Conservation (phyloP, 2,329 filamentous ascomycete genomes). For the Hymenoscyphus fraxineus region DNA sequence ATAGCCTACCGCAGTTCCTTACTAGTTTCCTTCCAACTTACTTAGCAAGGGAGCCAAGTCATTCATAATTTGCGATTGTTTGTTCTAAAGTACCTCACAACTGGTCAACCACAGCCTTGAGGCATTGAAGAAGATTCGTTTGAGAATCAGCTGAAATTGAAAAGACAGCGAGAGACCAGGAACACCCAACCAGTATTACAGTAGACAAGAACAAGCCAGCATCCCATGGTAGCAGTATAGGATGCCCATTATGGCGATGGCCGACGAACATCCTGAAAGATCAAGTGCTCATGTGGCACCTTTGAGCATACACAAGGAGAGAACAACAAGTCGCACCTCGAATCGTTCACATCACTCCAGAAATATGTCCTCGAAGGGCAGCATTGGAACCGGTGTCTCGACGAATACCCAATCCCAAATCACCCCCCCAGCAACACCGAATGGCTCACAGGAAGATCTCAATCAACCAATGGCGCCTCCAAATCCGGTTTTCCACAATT, state of each 20-base stretch:
- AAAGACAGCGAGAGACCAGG: not conserved
- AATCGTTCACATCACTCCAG: constrained; percentile 39
- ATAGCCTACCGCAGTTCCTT: not conserved
- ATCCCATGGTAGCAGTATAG: constrained; percentile 29
- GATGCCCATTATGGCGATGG: constrained; percentile 34
- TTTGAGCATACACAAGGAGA: constrained; percentile 49
- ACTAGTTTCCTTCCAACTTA: not conserved
- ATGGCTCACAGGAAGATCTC: constrained; percentile 57
- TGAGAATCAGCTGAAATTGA: constrained; percentile 1
- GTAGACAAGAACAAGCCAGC: constrained; percentile 6
- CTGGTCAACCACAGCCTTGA: not conserved
- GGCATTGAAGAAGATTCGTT: constrained; percentile 6
- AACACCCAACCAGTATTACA: constrained; percentile 2
- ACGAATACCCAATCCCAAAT: constrained; percentile 49
- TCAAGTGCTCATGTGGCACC: constrained; percentile 61
- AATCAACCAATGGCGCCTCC: constrained; percentile 41
- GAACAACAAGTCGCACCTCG: constrained; percentile 35
- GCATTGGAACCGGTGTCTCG: constrained; percentile 26
- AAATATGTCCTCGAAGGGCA: constrained; percentile 42
- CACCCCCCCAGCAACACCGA: constrained; percentile 74
- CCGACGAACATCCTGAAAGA: constrained; percentile 36
- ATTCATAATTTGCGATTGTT: not conserved
- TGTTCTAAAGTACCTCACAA: not conserved
- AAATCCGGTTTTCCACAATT: constrained; percentile 81
- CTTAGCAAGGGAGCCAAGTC: constrained; percentile 1